Evolutionary conservation across 768 basidiomycete genomes (phyloP), one percentile per base, ranked within the genome.

Genomic region (Mycena pura): DNA sequence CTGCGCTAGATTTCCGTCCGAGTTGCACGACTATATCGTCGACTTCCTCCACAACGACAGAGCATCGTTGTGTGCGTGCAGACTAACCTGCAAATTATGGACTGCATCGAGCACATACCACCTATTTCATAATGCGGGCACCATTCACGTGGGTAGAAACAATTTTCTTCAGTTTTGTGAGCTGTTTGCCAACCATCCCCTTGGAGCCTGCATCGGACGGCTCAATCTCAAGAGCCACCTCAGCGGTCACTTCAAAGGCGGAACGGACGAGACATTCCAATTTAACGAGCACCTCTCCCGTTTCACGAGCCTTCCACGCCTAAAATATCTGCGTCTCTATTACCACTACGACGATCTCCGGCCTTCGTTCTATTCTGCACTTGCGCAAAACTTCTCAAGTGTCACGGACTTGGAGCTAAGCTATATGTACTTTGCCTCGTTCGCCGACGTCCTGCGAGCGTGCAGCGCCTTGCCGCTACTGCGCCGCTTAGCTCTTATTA

Each of bases 151-250:
- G 17, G 36, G 6, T 21, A 17, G 13, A 19, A 24, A 32, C n/a
- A 21, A 62, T 29, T 44, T 62, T 14, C 29, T 3, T 2, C 31
- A 36, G 10, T 55, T 62, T 32, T 49, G 47, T 27, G 32, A 55
- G 25, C 46, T 62, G 9, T 46, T 62, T 19, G 46, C 47, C 7
- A 31, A 11, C 13, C 53, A 56, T 31, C 39, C 47, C 34, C 45
- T 56, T 6, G 56, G 44, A 19, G 8, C 25, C 5, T 56, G 56
- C 46, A 55, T 62, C 15, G 60, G 53, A 31, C 40, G 60, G 25
- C 36, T 62, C 6, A 25, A 50, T 31, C 60, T 62, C 19, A 15
- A 62, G 14, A 41, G 38, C 43, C 46, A 61, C 59, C 5, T 29
- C 29, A 39, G 34, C n/a, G 59, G 54, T 0, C 1, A 6, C 4